Evolutionary conservation across 1,284 basidiomycete genomes (phyloP).

Genomic region (Melampsora americana): DNA sequence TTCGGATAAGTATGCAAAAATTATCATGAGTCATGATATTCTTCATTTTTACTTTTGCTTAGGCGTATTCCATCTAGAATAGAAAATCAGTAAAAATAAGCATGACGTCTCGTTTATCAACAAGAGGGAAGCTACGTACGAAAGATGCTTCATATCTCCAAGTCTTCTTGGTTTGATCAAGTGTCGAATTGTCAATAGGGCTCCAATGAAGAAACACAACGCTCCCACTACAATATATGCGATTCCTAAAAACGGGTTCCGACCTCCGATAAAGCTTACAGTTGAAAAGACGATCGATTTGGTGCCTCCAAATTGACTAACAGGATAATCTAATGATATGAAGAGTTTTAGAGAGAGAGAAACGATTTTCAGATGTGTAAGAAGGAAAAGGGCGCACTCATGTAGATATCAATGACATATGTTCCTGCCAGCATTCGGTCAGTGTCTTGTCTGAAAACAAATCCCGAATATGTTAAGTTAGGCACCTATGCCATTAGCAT

Average conservation of each 20-base stretch:
- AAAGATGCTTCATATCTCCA: conserved; percentile 54
- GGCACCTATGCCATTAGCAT: too few relatives aligned
- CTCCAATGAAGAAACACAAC: conserved; percentile 79
- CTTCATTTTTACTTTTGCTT: conserved; percentile 14
- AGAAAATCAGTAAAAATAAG: background rate
- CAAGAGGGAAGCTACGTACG: conserved; percentile 11
- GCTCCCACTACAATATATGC: conserved; percentile 86
- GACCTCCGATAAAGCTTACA: conserved; percentile 95
- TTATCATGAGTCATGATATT: too few relatives aligned
- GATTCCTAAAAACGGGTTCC: conserved; percentile 95
- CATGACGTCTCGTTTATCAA: background rate
- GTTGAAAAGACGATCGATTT: conserved; percentile 96
- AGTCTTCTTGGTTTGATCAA: conserved; percentile 83
- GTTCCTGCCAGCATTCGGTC: conserved; percentile 68
- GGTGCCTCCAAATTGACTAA: conserved; percentile 83
- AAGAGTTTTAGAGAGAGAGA: background rate
- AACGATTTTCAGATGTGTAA: conserved; percentile 5
- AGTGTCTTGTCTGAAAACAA: conserved; percentile 70
- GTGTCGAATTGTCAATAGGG: conserved; percentile 85
- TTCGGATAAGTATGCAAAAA: too few relatives aligned
- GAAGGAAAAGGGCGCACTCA: conserved; percentile 63
- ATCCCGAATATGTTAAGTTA: background rate
- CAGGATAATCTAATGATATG: conserved; percentile 75
- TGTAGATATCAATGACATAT: conserved; percentile 72
- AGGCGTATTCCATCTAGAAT: conserved; percentile 18